Percentiles rank a stretch among this genome's conserved stretches.
These are phyloP conservation scores for Boletus edulis DNA, from an alignment of 768 basidiomycete genomes.

Conservation along the genomic window DNA sequence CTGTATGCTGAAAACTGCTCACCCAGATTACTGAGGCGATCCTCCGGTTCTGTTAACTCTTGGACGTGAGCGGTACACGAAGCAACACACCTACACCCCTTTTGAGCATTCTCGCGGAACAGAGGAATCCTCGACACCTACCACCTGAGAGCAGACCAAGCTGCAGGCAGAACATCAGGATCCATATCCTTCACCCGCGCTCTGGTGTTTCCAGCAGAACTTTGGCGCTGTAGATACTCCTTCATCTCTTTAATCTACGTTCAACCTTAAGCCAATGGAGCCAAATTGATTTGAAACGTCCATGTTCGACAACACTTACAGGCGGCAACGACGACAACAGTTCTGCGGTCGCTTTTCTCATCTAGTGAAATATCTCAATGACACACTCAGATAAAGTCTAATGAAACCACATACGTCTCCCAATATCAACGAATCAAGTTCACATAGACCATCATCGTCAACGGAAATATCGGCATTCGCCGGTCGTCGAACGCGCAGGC, in stretches of 20 bases:
- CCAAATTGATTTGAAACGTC: background rate
- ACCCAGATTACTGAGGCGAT: constrained; percentile 56
- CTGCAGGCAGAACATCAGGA: constrained; percentile 48
- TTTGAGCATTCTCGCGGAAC: background rate
- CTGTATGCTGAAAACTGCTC: background rate
- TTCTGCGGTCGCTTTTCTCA: constrained; percentile 43
- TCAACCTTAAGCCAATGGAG: background rate
- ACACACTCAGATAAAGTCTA: constrained; percentile 11
- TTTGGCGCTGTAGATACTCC: constrained; percentile 50
- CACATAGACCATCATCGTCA: constrained; percentile 40
- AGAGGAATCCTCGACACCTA: constrained; percentile 18
- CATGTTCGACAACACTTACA: constrained; percentile 30
- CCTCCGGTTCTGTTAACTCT: constrained; percentile 53
- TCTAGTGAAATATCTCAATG: background rate
- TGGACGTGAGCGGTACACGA: constrained; percentile 73
- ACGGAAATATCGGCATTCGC: background rate
- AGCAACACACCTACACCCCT: constrained; percentile 55
- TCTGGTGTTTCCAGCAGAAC: constrained; percentile 48
- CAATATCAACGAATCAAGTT: constrained; percentile 48
- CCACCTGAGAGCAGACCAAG: constrained; percentile 68
- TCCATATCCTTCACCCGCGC: constrained; percentile 54
- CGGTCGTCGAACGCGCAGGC: constrained; percentile 45
- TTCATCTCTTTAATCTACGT: constrained; percentile 56
- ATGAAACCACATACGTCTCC: constrained; percentile 39
- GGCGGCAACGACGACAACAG: constrained; percentile 49